Conservation (phyloP, 75 land plant species). For the Cupressus sempervirens region DNA sequence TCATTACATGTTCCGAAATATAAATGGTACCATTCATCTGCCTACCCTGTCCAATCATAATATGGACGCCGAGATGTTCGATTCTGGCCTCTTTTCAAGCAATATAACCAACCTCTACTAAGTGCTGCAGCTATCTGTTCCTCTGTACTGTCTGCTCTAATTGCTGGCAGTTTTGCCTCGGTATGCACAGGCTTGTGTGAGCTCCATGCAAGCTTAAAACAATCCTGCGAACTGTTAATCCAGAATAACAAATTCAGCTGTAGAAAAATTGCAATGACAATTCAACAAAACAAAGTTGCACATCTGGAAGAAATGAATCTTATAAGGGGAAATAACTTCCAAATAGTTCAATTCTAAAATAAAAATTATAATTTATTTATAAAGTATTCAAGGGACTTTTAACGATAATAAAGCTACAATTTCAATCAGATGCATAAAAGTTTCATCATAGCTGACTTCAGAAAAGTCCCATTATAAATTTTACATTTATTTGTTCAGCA, state of each 20-base stretch:
- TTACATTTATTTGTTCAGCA: neutral
- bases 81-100: slow-evolving; percentile 72
- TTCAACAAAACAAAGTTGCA: neutral
- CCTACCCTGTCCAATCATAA: slow-evolving; percentile 98
- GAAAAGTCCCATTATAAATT: neutral
- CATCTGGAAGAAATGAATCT: neutral
- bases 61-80: slow-evolving; percentile 64
- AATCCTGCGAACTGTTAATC: slow-evolving; percentile 82
- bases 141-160: slow-evolving; percentile 17
- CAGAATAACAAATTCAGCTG: neutral
- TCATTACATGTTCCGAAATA: neutral
- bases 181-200: slow-evolving; percentile 80
- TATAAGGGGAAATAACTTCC: neutral
- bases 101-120: slow-evolving; percentile 79
- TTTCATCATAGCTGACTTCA: neutral
- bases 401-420: neutral
- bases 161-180: slow-evolving; percentile 26
- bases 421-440: neutral
- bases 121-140: slow-evolving; percentile 29
- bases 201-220: slow-evolving; percentile 93
- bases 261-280: neutral
- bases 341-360: neutral
- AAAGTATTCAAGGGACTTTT: neutral
- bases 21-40: neutral
- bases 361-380: neutral